Percentiles rank a stretch among this genome's conserved stretches.
Evolutionary conservation across 1,139 yeast genomes (phyloP).

Genomic region (Candida neerlandica): DNA sequence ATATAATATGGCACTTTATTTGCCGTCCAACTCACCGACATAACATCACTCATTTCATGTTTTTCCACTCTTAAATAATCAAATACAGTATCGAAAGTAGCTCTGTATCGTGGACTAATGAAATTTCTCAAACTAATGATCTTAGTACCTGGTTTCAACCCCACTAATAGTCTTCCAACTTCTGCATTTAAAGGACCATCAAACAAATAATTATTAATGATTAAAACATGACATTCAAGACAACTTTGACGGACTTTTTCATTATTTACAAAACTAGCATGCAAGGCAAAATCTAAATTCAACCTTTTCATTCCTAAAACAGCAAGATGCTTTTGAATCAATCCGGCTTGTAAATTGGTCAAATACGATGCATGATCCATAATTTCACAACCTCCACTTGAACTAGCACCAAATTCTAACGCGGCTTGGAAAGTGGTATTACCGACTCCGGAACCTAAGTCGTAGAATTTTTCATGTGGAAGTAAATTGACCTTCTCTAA

Average conservation of each 20-base stretch:
- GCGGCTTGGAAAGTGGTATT: conserved; percentile 91
- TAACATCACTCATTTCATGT: conserved; percentile 64
- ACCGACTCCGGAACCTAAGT: conserved; percentile 93
- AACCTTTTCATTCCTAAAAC: conserved; percentile 67
- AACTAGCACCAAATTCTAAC: conserved; percentile 73
- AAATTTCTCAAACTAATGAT: conserved; percentile 79
- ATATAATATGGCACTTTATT: conserved; percentile 80
- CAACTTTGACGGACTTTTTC: conserved; percentile 54
- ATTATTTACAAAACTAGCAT: conserved; percentile 74
- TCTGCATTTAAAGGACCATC: conserved; percentile 70
- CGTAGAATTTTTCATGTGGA: conserved; percentile 65
- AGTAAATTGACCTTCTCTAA: conserved; percentile 63
- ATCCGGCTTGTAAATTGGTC: conserved; percentile 60
- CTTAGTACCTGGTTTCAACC: conserved; percentile 72
- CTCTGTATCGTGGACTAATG: conserved; percentile 59
- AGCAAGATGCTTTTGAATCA: conserved; percentile 58
- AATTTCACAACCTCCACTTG: conserved; percentile 86
- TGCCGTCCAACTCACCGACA: conserved; percentile 87
- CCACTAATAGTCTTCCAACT: conserved; percentile 65
- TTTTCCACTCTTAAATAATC: conserved; percentile 68
- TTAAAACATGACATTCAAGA: conserved; percentile 66
- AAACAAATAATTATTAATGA: conserved; percentile 82
- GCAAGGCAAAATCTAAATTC: conserved; percentile 56
- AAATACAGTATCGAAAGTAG: conserved; percentile 57
- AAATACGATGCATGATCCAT: conserved; percentile 80